Conservation (phyloP, 2,329 filamentous ascomycete species). For the Mycogone perniciosa region DNA sequence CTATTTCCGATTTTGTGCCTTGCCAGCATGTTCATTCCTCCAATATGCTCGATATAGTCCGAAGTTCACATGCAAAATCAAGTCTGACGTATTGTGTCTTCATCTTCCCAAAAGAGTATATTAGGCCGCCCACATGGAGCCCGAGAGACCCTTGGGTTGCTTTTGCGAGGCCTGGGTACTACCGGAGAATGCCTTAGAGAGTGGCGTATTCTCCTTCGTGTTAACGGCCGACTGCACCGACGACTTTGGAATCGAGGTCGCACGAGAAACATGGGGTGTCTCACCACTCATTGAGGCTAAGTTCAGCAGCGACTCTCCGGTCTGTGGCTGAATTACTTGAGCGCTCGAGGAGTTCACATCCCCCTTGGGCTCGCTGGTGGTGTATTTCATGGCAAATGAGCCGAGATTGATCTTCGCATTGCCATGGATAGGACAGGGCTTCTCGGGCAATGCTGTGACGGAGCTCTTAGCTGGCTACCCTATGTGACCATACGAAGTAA, state of each 20-base stretch:
- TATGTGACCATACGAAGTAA: too few species aligned
- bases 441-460: too few species aligned
- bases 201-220: neutral
- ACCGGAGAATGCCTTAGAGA: neutral
- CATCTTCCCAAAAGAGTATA: neutral
- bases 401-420: too few species aligned
- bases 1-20: neutral
- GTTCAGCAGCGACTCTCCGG: too few species aligned
- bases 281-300: too few species aligned
- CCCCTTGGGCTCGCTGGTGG: too few species aligned
- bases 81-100: neutral
- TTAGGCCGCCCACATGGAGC: constrained; percentile 3
- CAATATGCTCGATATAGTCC: neutral
- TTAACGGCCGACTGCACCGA: neutral
- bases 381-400: too few species aligned
- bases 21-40: too few species aligned
- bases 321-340: too few species aligned
- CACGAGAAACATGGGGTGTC: neutral
- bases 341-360: too few species aligned
- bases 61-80: neutral
- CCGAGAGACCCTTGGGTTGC: neutral
- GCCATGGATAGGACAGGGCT: too few species aligned
- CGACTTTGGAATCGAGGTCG: neutral
- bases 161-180: neutral
- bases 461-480: too few species aligned